Evolutionary conservation across 2,329 filamentous ascomycete species (phyloP).

Genomic region (Lasiodiplodia sp.): DNA sequence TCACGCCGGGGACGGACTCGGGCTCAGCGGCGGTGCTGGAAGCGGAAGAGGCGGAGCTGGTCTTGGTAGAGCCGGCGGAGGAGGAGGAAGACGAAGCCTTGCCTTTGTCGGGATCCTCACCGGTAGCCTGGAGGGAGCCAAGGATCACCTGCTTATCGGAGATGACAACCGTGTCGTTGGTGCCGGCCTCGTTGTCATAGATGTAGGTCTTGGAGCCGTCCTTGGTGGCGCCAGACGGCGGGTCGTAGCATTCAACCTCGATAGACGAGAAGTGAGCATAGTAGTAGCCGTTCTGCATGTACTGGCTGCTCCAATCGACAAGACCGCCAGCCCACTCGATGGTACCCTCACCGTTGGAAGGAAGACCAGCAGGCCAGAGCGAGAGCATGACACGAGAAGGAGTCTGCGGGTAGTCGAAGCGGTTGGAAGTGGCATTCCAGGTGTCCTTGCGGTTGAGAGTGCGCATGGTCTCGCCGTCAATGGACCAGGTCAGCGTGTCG

Average conservation of each 20-base stretch:
- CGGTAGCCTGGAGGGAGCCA: constrained; percentile 80
- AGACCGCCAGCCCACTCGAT: constrained; percentile 89
- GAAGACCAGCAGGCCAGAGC: constrained; percentile 90
- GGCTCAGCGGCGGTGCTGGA: constrained; percentile 34
- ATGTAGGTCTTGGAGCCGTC: constrained; percentile 71
- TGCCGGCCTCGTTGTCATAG: constrained; percentile 70
- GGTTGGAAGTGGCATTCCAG: constrained; percentile 83
- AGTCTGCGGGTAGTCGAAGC: constrained; percentile 89
- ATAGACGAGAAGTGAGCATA: constrained; percentile 81
- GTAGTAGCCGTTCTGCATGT: constrained; percentile 91
- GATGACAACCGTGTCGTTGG: constrained; percentile 80
- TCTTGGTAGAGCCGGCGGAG: constrained; percentile 37
- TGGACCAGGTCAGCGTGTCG: constrained; percentile 82
- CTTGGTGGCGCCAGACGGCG: constrained; percentile 73
- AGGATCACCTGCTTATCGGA: constrained; percentile 78
- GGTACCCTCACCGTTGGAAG: constrained; percentile 81
- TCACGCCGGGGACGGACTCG: constrained; percentile 64
- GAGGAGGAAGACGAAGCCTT: constrained; percentile 37
- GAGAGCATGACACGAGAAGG: constrained; percentile 91
- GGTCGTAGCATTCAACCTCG: constrained; percentile 85
- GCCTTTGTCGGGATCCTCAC: constrained; percentile 57
- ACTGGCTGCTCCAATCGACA: constrained; percentile 83
- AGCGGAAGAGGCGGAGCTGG: constrained; percentile 31
- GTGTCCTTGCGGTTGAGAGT: constrained; percentile 78
- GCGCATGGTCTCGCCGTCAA: constrained; percentile 82